Percentiles rank a stretch among this genome's conserved stretches.
These are phyloP conservation scores for Endoconidiophora polonica DNA, from an alignment of 2,329 filamentous ascomycete genomes.

Conservation along the genomic window DNA sequence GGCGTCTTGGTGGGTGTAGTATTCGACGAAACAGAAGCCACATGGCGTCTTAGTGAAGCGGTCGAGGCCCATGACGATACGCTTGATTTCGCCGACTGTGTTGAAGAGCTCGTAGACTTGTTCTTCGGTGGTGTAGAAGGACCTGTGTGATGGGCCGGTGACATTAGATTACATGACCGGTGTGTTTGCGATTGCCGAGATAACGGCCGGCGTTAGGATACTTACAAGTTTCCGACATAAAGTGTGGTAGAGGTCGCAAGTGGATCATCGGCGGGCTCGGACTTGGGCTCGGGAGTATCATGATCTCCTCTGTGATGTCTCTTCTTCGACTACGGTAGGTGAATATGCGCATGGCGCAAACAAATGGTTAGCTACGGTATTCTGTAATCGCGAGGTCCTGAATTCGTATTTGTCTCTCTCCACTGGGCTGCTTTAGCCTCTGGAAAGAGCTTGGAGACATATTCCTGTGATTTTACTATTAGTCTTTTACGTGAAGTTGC, in stretches of 20 bases:
- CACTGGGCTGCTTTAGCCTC: too few relatives aligned
- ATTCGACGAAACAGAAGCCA: constrained; percentile 98
- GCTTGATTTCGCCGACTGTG: constrained; percentile 96
- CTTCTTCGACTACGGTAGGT: constrained; percentile 33
- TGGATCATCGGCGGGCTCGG: constrained; percentile 46
- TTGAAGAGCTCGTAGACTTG: constrained; percentile 95
- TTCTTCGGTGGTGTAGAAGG: constrained; percentile 97
- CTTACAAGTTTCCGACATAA: constrained; percentile 86
- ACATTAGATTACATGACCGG: neutral
- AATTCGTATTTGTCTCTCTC: neutral
- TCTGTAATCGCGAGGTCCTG: neutral
- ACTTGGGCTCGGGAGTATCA: constrained; percentile 29
- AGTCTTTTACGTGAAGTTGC: constrained; percentile 13
- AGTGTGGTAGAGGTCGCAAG: constrained; percentile 80
- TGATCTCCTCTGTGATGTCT: constrained; percentile 36
- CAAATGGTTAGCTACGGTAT: constrained; percentile 14
- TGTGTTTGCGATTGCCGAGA: neutral
- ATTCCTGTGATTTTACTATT: neutral
- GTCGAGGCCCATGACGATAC: constrained; percentile 92
- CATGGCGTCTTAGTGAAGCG: constrained; percentile 95
- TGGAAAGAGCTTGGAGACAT: neutral
- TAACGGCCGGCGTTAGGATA: neutral
- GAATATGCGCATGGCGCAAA: neutral
- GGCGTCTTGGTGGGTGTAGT: constrained; percentile 94
- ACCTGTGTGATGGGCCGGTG: constrained; percentile 31